A percentile compares a stretch with the other conserved stretches of the same genome.
Evolutionary conservation across 2,329 filamentous ascomycete species (phyloP).

Genomic region (Tolypocladium guangdongense): DNA sequence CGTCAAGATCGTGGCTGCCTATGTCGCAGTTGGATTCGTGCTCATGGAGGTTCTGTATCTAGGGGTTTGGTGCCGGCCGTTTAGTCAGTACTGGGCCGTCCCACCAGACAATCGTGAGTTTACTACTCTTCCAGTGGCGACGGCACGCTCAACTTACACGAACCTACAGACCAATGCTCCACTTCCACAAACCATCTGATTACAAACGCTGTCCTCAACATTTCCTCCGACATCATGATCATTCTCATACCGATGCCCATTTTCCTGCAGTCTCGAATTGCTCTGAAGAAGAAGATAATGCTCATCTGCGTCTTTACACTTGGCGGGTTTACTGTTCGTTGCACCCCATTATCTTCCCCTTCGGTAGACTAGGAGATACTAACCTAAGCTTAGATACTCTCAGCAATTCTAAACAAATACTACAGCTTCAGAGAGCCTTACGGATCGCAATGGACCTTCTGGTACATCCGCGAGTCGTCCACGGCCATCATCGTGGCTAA

Average conservation of each 20-base stretch:
- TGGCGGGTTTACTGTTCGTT: slow-evolving; percentile 34
- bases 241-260: slow-evolving; percentile 45
- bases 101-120: slow-evolving; percentile 34
- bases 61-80: slow-evolving; percentile 44
- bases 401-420: slow-evolving; percentile 34
- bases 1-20: slow-evolving; percentile 37
- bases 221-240: slow-evolving; percentile 49
- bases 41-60: slow-evolving; percentile 39
- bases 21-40: slow-evolving; percentile 34
- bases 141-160: slow-evolving; percentile 3
- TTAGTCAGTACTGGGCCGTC: slow-evolving; percentile 46
- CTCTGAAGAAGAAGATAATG: slow-evolving; percentile 39
- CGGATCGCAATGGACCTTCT: slow-evolving; percentile 28
- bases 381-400: slow-evolving; percentile 30
- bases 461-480: slow-evolving; percentile 35
- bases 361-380: background rate
- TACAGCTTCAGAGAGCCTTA: slow-evolving; percentile 30
- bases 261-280: slow-evolving; percentile 37
- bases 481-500: slow-evolving; percentile 34
- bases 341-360: too few relatives aligned
- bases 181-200: slow-evolving; percentile 46
- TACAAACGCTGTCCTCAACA: slow-evolving; percentile 47
- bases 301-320: slow-evolving; percentile 35
- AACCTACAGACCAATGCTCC: slow-evolving; percentile 41
- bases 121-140: background rate